Evolutionary conservation across 1,284 basidiomycete species (phyloP), one percentile per base, ranked within the genome.

Genomic region (Ganoderma sinense): DNA sequence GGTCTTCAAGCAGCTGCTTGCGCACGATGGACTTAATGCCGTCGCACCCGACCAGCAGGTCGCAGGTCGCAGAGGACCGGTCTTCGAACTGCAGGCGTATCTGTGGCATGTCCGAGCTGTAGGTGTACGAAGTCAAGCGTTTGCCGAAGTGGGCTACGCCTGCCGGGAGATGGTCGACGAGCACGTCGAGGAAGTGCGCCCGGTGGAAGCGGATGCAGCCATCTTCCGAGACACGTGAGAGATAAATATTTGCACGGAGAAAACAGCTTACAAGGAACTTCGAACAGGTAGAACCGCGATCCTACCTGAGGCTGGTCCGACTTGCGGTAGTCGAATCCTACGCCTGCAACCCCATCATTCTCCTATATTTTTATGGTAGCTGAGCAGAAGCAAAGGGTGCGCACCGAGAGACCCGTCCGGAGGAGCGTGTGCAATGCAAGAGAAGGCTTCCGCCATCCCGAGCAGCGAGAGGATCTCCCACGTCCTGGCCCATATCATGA

Each of bases 1-100:
- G 66, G 26, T 78, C 70, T 26, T 75, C 69, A 2, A 77, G 77
- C 77, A 88, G 79, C n/a, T 77, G 74, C 55, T 74, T 74, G 51
- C 88, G 83, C 13, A 88, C 83, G 14, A 77, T 78, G 0, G 87
- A 89, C 73, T 86, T 88, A 68, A 89, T 78, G 3, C 86, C 86
- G 71, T 88, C 86, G 36, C 84, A 82, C 1, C 86, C 86, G 39
- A 88, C 76, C 8, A 88, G 79, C 16, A 87, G 61, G 74, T 88
- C 85, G 65, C 86, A 87, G 0, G 72, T 74, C 2, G 81, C 79
- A 0, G 71, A 77, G 0, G 80, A 75, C 2, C 84, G 83, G 66
- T 87, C 83, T 14, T 77, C 75, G 73, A 87, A 87, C 10, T 69
- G 43, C 7, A 81, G 72, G 40, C 48, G 41, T 4, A 70, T 39